Percentiles rank a stretch among this genome's conserved stretches.
These are phyloP conservation scores for Rhodamnia argentea DNA, from an alignment of 345 rosid genomes.

Conservation along the genomic window DNA sequence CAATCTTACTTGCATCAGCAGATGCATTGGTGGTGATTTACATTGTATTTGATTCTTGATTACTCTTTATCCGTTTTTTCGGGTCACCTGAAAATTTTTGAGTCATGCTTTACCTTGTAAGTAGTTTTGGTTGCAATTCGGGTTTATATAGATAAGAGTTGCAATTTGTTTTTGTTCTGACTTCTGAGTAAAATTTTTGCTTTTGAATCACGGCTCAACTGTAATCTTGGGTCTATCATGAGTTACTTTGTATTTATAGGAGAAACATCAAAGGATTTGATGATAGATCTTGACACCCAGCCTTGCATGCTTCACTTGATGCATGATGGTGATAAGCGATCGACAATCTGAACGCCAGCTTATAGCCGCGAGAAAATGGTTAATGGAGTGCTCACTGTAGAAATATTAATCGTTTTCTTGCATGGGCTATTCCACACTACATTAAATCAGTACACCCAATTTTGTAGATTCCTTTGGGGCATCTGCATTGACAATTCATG, in stretches of 20 bases:
- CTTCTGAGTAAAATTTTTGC: neutral
- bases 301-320: slow-evolving; percentile 12
- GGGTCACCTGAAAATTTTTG: neutral
- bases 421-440: neutral
- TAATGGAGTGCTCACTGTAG: neutral
- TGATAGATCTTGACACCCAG: slow-evolving; percentile 39
- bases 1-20: slow-evolving; percentile 41
- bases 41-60: slow-evolving; percentile 25
- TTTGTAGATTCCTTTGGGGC: neutral
- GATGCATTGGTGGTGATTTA: slow-evolving; percentile 21
- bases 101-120: neutral
- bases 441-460: neutral
- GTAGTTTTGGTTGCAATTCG: neutral
- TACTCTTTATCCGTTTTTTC: neutral
- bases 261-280: slow-evolving; percentile 4
- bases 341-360: slow-evolving; percentile 16
- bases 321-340: slow-evolving; percentile 18
- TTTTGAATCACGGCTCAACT: neutral
- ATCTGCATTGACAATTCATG: neutral
- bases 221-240: neutral
- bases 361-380: neutral
- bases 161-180: neutral
- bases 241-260: neutral
- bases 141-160: neutral
- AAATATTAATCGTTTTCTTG: neutral